Conservation (phyloP, 805 yeast genomes). For the Ogataea allantospora region DNA sequence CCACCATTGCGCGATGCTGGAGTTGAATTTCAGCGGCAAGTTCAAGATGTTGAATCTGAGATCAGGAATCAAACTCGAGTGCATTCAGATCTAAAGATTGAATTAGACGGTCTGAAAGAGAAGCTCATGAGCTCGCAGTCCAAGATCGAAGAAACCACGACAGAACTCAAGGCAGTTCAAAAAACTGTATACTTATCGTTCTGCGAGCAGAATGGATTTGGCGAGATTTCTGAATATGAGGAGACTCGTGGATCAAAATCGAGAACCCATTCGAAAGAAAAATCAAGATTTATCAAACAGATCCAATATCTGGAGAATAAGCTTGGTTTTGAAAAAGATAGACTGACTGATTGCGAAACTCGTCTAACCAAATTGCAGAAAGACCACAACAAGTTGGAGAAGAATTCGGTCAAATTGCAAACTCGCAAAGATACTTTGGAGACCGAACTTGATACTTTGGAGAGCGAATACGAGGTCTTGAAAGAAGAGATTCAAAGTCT, state of each 20-base stretch:
- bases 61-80: constrained; percentile 43
- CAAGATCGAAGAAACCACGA: constrained; percentile 27
- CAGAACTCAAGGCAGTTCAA: constrained; percentile 36
- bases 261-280: constrained; percentile 57
- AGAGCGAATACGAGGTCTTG: constrained; percentile 40
- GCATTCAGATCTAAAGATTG: constrained; percentile 23
- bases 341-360: constrained; percentile 48
- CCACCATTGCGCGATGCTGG: constrained; percentile 31
- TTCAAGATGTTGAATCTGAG: constrained; percentile 43
- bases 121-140: constrained; percentile 30
- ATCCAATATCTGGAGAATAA: constrained; percentile 60
- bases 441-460: constrained; percentile 37
- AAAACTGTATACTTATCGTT: constrained; percentile 49
- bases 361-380: constrained; percentile 45
- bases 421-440: constrained; percentile 34
- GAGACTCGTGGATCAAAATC: constrained; percentile 57
- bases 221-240: constrained; percentile 66
- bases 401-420: constrained; percentile 33
- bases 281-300: constrained; percentile 60
- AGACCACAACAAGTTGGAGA: constrained; percentile 39
- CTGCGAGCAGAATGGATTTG: constrained; percentile 53
- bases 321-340: constrained; percentile 61
- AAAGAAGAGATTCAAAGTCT: constrained; percentile 33
- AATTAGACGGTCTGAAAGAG: constrained; percentile 20
- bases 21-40: constrained; percentile 25